A percentile compares a stretch with the other conserved stretches of the same genome.
Evolutionary conservation across 2,329 filamentous ascomycete genomes (phyloP).

Genomic region (Biscogniauxia marginata): DNA sequence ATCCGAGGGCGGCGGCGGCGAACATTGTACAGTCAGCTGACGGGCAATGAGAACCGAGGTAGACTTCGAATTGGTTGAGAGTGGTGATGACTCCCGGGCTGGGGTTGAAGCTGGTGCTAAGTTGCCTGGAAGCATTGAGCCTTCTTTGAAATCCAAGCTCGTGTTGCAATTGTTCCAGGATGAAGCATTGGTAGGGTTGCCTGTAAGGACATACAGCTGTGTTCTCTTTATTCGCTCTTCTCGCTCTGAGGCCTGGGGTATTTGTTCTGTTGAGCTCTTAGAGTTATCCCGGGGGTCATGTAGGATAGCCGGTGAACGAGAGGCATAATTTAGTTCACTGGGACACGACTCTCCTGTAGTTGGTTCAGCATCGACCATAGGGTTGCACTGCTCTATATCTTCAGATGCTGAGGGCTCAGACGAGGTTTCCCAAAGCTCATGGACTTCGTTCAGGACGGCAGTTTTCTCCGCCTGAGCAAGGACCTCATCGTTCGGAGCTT

Average conservation of each 20-base stretch:
- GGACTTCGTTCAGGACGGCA: not conserved
- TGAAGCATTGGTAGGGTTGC: not conserved
- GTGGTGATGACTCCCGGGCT: constrained; percentile 1
- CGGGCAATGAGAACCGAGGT: constrained; percentile 21
- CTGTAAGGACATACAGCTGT: constrained; percentile 13
- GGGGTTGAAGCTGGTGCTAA: not conserved
- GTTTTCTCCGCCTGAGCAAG: constrained; percentile 17
- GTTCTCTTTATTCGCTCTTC: constrained; percentile 10
- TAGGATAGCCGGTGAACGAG: not conserved
- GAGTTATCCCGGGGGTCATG: not conserved
- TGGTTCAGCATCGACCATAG: not conserved
- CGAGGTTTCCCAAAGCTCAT: not conserved
- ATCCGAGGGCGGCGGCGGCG: constrained; percentile 17
- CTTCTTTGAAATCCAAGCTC: not conserved
- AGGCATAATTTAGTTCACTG: not conserved
- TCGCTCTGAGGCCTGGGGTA: constrained; percentile 2
- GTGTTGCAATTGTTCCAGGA: not conserved
- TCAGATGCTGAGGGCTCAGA: not conserved
- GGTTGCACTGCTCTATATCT: not conserved
- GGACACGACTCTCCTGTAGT: not conserved
- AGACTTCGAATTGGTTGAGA: constrained; percentile 17
- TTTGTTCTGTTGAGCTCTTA: not conserved
- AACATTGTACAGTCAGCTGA: constrained; percentile 17
- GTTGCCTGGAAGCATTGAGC: not conserved
- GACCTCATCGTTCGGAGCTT: constrained; percentile 13